Evolutionary conservation across 257 asterid genomes (phyloP).

Genomic region (Cynanchum wilfordii): DNA sequence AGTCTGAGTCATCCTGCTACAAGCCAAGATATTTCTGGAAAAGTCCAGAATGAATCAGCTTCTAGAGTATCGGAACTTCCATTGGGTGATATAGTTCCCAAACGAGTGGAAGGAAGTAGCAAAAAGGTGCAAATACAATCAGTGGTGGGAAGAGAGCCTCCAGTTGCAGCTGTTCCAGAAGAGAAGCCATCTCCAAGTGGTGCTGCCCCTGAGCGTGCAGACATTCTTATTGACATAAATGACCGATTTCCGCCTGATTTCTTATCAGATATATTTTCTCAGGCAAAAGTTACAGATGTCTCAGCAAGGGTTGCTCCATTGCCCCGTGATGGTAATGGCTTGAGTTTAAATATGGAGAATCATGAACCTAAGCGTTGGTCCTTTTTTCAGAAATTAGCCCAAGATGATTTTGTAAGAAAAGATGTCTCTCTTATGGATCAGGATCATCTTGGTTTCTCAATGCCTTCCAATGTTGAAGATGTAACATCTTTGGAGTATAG

Average conservation of each 20-base stretch:
- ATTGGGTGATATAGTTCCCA: conserved; percentile 32
- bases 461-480: conserved; percentile 44
- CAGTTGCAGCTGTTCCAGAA: conserved; percentile 33
- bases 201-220: conserved; percentile 44
- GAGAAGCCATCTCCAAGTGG: conserved; percentile 32
- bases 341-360: conserved; percentile 64
- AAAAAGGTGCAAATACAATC: conserved; percentile 26
- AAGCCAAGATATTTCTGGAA: conserved; percentile 32
- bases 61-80: conserved; percentile 27
- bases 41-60: conserved; percentile 31
- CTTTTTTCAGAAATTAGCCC: conserved; percentile 67
- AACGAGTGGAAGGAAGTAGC: conserved; percentile 24
- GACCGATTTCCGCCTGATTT: conserved; percentile 85
- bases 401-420: conserved; percentile 47
- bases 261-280: conserved; percentile 71
- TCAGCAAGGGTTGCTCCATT: conserved; percentile 33
- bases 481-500: conserved; percentile 41
- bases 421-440: conserved; percentile 93
- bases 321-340: conserved; percentile 54
- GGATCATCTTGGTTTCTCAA: conserved; percentile 60
- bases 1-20: conserved; percentile 22
- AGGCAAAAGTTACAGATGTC: conserved; percentile 42
- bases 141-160: conserved; percentile 30
- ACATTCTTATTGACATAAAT: conserved; percentile 71
- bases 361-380: conserved; percentile 86